A percentile compares a stretch with the other conserved stretches of the same genome.
phyloP scores from a whole-genome alignment of 495 filamentous ascomycete genomes.

The Neurospora sp. region DNA sequence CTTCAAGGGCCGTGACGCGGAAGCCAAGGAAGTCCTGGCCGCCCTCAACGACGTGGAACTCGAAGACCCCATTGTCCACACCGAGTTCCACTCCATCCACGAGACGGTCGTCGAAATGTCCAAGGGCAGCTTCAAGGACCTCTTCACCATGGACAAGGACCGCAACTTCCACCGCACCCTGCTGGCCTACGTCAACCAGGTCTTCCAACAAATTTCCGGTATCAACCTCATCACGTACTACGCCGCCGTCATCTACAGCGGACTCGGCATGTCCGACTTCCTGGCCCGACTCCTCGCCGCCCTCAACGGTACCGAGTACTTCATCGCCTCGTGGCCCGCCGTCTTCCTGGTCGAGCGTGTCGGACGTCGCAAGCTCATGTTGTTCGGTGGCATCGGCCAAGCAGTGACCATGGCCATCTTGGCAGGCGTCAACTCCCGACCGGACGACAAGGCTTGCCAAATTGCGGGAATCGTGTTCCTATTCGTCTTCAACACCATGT shows the following conservation, averaged over 20 bases:
- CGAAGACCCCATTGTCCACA: constrained; percentile 45
- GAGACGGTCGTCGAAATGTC: constrained; percentile 64
- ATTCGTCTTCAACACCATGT: constrained; percentile 38
- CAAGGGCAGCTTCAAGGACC: constrained; percentile 53
- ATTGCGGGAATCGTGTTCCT: constrained; percentile 45
- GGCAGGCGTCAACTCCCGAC: constrained; percentile 33
- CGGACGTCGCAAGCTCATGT: constrained; percentile 61
- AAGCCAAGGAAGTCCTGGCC: constrained; percentile 50
- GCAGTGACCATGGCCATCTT: constrained; percentile 58
- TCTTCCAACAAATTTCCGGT: constrained; percentile 28
- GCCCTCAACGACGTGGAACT: constrained; percentile 45
- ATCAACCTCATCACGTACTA: constrained; percentile 75
- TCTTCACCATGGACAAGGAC: constrained; percentile 62
- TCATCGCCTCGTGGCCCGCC: constrained; percentile 60
- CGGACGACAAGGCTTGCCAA: constrained; percentile 17
- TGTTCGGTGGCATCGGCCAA: constrained; percentile 63
- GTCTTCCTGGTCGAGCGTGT: constrained; percentile 52
- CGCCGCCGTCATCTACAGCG: constrained; percentile 53
- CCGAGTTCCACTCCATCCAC: constrained; percentile 63
- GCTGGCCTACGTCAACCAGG: constrained; percentile 5
- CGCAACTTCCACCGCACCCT: constrained; percentile 56
- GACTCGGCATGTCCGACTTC: constrained; percentile 37
- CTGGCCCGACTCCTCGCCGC: constrained; percentile 60
- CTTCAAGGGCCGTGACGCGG: constrained; percentile 35
- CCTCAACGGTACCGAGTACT: constrained; percentile 65